These are phyloP conservation scores for Candida albicans DNA, from an alignment of 1,139 yeast genomes.

Conservation along the genomic window DNA sequence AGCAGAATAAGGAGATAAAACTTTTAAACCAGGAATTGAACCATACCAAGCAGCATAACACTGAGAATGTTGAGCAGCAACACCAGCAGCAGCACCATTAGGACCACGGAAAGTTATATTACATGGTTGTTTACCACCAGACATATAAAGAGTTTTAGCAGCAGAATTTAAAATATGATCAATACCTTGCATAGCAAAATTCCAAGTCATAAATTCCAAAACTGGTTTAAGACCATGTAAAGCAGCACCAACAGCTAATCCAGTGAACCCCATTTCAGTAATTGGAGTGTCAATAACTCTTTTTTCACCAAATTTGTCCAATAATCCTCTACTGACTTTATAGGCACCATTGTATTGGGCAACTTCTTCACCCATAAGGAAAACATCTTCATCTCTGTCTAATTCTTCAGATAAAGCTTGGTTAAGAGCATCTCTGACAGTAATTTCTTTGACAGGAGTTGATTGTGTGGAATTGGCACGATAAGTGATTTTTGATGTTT, in stretches of 20 bases:
- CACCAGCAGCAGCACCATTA: conserved; percentile 99
- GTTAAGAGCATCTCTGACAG: conserved; percentile 97
- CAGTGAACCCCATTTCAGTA: conserved; percentile 99
- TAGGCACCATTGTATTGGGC: conserved; percentile 99
- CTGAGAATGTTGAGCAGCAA: conserved; percentile 98
- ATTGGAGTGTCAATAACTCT: conserved; percentile 97
- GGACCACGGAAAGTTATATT: conserved; percentile 98
- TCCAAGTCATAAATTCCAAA: conserved; percentile 98
- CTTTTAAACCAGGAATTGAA: conserved; percentile 96
- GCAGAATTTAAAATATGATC: conserved; percentile 98
- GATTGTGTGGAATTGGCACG: conserved; percentile 51
- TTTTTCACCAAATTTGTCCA: conserved; percentile 96
- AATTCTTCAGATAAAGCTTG: conserved; percentile 95
- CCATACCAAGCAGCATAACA: conserved; percentile 98
- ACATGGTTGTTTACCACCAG: conserved; percentile 98
- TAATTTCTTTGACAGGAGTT: conserved; percentile 60
- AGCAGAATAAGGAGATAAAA: conserved; percentile 90
- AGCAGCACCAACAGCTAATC: conserved; percentile 96
- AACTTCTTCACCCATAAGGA: conserved; percentile 97
- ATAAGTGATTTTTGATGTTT: conserved; percentile 34
- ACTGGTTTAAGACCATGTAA: conserved; percentile 96
- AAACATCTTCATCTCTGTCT: conserved; percentile 92
- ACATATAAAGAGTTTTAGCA: conserved; percentile 98
- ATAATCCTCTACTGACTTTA: conserved; percentile 91
- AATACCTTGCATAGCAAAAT: conserved; percentile 99